Conservation (phyloP, 2,329 filamentous ascomycete genomes). For the Rhynchosporium agropyri region DNA sequence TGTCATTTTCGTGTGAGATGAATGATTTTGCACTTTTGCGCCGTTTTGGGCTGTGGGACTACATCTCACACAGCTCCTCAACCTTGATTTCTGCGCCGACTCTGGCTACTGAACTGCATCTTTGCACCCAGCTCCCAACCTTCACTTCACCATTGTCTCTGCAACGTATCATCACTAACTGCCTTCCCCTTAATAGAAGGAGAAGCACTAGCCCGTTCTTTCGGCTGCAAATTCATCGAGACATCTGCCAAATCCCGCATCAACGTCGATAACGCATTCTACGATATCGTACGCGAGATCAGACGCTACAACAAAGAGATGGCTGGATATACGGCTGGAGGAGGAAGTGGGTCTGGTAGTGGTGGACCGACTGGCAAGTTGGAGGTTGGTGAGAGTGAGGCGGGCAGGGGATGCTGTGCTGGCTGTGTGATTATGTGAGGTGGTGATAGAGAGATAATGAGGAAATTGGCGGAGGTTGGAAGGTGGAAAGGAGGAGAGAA, state of each 20-base stretch:
- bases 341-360: conserved; percentile 62
- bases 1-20: too few relatives aligned
- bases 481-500: not conserved
- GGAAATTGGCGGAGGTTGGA: not conserved
- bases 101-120: too few relatives aligned
- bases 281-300: conserved; percentile 97
- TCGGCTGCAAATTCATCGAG: conserved; percentile 98
- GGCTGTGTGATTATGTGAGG: conserved; percentile 82
- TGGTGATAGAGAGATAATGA: conserved; percentile 1
- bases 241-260: conserved; percentile 97
- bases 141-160: not conserved
- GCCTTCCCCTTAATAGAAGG: conserved; percentile 66
- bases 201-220: conserved; percentile 79
- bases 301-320: conserved; percentile 98
- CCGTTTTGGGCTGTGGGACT: too few relatives aligned
- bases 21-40: too few relatives aligned
- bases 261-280: conserved; percentile 98
- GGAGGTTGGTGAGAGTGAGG: conserved; percentile 72
- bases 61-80: too few relatives aligned
- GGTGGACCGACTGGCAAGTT: conserved; percentile 65
- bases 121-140: not conserved
- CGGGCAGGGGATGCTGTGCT: conserved; percentile 74
- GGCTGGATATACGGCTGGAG: conserved; percentile 79
- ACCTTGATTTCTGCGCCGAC: too few relatives aligned
- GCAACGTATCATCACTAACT: not conserved